Conservation (phyloP, 2,329 filamentous ascomycete species). For the Trichophyton simii region DNA sequence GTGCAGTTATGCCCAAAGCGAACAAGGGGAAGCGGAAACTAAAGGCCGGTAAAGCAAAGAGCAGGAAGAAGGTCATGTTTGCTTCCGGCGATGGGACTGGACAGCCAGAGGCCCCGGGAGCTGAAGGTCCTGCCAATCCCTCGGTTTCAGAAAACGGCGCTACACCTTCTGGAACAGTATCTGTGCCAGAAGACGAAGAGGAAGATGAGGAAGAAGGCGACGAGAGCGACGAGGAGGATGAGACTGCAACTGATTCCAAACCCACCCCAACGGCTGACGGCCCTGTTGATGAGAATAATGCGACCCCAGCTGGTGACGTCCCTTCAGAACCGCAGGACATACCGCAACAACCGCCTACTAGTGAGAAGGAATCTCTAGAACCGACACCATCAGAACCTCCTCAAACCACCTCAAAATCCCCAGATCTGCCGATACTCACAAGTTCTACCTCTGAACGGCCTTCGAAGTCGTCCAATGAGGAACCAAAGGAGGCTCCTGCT, state of each 20-base stretch:
- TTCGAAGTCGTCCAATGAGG: not conserved
- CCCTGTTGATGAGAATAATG: not conserved
- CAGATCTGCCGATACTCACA: constrained; percentile 1
- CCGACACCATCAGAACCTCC: not conserved
- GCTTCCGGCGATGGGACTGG: constrained; percentile 32
- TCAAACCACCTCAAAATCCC: not conserved
- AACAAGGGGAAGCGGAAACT: constrained; percentile 65
- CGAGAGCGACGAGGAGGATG: constrained; percentile 41
- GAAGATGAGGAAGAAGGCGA: constrained; percentile 38
- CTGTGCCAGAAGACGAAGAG: constrained; percentile 37
- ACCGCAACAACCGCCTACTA: not conserved
- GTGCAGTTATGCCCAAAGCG: constrained; percentile 36
- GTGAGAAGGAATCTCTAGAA: not conserved
- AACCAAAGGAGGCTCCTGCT: constrained; percentile 8
- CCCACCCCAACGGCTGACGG: constrained; percentile 23
- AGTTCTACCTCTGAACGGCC: not conserved
- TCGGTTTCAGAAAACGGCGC: constrained; percentile 19
- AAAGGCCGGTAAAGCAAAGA: constrained; percentile 60
- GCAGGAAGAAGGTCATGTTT: constrained; percentile 57
- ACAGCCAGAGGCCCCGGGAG: constrained; percentile 29
- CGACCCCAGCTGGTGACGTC: not conserved
- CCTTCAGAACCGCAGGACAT: not conserved
- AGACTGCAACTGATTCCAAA: constrained; percentile 35
- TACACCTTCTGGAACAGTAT: constrained; percentile 28
- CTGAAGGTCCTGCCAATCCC: constrained; percentile 21